Conservation (phyloP, 257 asterid species). For the Solanum infundibuliforme region DNA sequence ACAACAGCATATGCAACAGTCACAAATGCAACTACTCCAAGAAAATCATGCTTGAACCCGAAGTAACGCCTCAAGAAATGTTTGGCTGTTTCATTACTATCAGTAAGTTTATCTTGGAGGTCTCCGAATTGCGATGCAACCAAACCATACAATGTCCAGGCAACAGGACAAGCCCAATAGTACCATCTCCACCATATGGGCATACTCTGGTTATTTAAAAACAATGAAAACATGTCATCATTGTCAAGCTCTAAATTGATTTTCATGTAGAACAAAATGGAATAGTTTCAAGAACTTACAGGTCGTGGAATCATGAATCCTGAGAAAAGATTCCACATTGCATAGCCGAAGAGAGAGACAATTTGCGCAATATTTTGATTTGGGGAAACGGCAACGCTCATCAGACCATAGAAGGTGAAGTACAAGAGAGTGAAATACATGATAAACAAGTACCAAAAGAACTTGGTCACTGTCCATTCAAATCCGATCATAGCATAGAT, state of each 20-base stretch:
- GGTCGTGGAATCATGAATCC: constrained; percentile 73
- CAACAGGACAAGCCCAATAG: constrained; percentile 54
- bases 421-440: constrained; percentile 48
- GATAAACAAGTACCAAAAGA: constrained; percentile 69
- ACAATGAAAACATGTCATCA: neutral
- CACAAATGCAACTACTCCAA: constrained; percentile 31
- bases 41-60: constrained; percentile 42
- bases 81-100: constrained; percentile 11
- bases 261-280: neutral
- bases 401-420: constrained; percentile 77
- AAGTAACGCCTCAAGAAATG: constrained; percentile 33
- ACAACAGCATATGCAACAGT: constrained; percentile 16
- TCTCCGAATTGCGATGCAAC: constrained; percentile 55
- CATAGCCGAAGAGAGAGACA: constrained; percentile 37
- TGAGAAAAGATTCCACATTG: constrained; percentile 59
- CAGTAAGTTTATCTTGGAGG: neutral
- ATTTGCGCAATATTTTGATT: constrained; percentile 57
- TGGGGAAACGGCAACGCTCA: constrained; percentile 62
- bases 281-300: constrained; percentile 22
- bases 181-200: constrained; percentile 90
- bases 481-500: constrained; percentile 62
- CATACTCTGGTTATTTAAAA: constrained; percentile 30
- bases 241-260: neutral
- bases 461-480: constrained; percentile 48
- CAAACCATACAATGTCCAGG: constrained; percentile 62